phyloP scores from a whole-genome alignment of 495 filamentous ascomycete species.

The Podospora bellae-mahoneyi region DNA sequence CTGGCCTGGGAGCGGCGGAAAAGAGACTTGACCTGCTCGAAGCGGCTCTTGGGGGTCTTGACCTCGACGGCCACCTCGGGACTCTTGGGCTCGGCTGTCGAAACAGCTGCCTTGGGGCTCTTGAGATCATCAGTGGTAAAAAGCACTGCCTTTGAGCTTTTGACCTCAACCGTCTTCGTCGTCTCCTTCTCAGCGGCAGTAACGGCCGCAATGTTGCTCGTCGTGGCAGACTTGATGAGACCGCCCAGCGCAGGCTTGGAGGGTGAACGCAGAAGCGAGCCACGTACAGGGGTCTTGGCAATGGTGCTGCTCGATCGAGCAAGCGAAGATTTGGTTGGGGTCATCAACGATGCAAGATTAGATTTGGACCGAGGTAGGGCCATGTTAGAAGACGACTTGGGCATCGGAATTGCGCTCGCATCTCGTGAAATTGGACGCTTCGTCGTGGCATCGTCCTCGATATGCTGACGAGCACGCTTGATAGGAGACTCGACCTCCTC shows the following conservation, averaged over 20 bases:
- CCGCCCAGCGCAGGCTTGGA: constrained; percentile 35
- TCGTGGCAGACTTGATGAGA: constrained; percentile 38
- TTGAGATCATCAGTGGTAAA: too few species aligned
- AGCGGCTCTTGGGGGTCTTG: constrained; percentile 39
- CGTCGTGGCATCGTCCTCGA: constrained; percentile 57
- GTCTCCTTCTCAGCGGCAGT: constrained; percentile 21
- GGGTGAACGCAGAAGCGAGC: constrained; percentile 34
- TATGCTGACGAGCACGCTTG: constrained; percentile 64
- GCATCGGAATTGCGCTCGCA: constrained; percentile 40
- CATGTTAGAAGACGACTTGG: constrained; percentile 42
- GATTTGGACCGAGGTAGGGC: constrained; percentile 43
- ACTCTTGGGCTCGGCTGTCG: too few species aligned
- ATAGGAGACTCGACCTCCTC: constrained; percentile 40
- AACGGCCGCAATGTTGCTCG: constrained; percentile 29
- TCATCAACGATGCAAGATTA: constrained; percentile 56
- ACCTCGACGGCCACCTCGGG: constrained; percentile 23
- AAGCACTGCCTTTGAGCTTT: constrained; percentile 28
- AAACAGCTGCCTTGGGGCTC: too few species aligned
- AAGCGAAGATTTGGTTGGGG: constrained; percentile 76
- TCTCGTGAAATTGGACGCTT: constrained; percentile 52
- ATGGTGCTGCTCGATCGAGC: constrained; percentile 60
- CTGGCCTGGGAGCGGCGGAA: constrained; percentile 41
- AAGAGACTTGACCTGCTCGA: constrained; percentile 51
- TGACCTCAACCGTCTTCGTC: constrained; percentile 26
- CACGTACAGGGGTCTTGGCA: constrained; percentile 47